Evolutionary conservation across 2,329 filamentous ascomycete genomes (phyloP).

Genomic region (Sporothrix inflata): DNA sequence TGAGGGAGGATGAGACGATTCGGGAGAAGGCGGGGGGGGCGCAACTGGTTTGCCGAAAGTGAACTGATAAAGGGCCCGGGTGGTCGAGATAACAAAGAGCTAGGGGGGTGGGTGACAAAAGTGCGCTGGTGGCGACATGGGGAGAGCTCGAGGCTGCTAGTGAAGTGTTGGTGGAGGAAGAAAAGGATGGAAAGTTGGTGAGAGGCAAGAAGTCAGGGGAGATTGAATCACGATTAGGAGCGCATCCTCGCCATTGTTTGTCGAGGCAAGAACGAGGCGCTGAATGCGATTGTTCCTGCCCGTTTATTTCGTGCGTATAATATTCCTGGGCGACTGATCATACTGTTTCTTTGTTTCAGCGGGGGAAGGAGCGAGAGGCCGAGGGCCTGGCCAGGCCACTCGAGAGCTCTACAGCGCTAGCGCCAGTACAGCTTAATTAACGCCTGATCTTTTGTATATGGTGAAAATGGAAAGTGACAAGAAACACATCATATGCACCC

Average conservation of each 20-base stretch:
- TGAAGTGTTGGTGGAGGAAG: neutral
- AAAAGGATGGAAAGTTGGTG: neutral
- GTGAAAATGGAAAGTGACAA: neutral
- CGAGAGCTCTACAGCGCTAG: neutral
- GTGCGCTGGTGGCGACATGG: neutral
- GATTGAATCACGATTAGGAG: neutral
- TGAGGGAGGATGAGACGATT: neutral
- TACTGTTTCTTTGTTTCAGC: neutral
- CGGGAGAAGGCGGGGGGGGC: constrained; percentile 1
- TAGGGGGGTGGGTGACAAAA: constrained; percentile 4
- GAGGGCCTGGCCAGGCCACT: neutral
- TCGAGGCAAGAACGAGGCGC: neutral
- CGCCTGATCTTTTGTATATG: neutral
- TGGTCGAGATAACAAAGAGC: constrained; percentile 16
- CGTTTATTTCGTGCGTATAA: neutral
- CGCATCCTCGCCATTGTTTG: neutral
- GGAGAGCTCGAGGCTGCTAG: neutral
- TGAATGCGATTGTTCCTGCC: constrained; percentile 21
- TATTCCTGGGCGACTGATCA: neutral
- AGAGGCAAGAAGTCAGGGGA: neutral
- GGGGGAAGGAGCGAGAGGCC: constrained; percentile 11
- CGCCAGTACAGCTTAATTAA: neutral
- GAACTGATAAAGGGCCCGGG: neutral
- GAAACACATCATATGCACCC: neutral
- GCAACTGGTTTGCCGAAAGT: neutral